phyloP scores from a whole-genome alignment of 352 stramenopile species.

The Saprolegnia parasitica region DNA sequence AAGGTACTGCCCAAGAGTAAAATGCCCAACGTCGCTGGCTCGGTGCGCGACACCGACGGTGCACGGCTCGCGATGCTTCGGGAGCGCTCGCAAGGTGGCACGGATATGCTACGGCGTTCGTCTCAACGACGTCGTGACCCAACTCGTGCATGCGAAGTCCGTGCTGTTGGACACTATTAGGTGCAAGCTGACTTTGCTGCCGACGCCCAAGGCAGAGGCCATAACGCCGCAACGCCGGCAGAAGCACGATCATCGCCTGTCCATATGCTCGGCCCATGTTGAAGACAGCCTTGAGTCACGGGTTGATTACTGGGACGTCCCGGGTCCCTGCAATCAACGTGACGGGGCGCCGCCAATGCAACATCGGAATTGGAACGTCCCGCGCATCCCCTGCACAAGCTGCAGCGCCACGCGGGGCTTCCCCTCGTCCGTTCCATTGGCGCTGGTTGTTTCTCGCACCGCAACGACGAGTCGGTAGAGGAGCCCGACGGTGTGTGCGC shows the following conservation, averaged over 20 bases:
- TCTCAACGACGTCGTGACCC: neutral
- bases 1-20: too few species aligned
- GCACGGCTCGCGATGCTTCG: neutral
- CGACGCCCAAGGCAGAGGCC: neutral
- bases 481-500: too few species aligned
- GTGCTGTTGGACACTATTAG: neutral
- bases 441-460: too few species aligned
- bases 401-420: too few species aligned
- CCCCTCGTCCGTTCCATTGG: too few species aligned
- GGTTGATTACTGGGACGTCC: neutral
- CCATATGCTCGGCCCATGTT: slow-evolving; percentile 7
- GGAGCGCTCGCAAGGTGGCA: slow-evolving; percentile 1
- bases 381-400: too few species aligned
- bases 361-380: neutral
- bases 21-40: too few species aligned
- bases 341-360: slow-evolving; percentile 8
- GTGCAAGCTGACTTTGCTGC: neutral
- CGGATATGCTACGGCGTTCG: neutral
- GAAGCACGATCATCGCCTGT: neutral
- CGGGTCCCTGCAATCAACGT: slow-evolving; percentile 12
- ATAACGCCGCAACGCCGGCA: neutral
- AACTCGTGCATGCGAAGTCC: neutral
- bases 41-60: neutral
- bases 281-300: neutral
- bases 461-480: too few species aligned